Conservation (phyloP, 345 rosid genomes). For the Syzygium grande region DNA sequence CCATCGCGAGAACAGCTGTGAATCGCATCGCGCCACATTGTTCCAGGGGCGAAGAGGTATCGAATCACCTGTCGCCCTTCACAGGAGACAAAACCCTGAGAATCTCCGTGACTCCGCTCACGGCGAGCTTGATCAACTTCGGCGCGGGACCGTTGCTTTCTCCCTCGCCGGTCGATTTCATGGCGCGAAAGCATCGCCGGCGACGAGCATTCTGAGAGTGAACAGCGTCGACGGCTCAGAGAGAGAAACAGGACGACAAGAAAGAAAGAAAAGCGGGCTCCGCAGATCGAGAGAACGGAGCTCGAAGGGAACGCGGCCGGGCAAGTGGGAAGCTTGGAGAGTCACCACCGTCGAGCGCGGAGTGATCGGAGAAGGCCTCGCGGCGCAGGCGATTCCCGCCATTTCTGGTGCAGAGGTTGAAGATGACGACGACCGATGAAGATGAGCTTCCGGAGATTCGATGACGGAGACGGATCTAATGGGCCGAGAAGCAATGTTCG, state of each 20-base stretch:
- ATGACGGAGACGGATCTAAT: background rate
- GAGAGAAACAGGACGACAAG: background rate
- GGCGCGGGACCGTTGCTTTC: conserved; percentile 20
- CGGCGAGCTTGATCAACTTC: conserved; percentile 42
- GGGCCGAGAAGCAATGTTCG: background rate
- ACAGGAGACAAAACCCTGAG: conserved; percentile 46
- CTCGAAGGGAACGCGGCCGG: background rate
- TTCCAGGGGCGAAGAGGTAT: background rate
- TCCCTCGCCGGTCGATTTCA: conserved; percentile 3
- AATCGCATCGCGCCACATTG: background rate
- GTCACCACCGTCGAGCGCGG: background rate
- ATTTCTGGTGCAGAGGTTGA: background rate
- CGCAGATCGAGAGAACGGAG: background rate
- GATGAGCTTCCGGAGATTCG: background rate
- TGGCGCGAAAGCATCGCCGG: conserved; percentile 42
- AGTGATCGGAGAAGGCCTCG: background rate
- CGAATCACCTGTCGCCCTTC: conserved; percentile 21
- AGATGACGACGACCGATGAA: background rate
- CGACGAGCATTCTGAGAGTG: conserved; percentile 14
- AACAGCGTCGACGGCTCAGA: background rate
- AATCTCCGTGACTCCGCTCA: conserved; percentile 76
- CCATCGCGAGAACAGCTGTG: background rate
- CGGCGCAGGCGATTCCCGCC: background rate
- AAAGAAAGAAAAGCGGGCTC: background rate
- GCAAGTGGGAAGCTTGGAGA: background rate